Conservation (phyloP, 1,284 basidiomycete genomes). For the Fomitopsis pinicola region DNA sequence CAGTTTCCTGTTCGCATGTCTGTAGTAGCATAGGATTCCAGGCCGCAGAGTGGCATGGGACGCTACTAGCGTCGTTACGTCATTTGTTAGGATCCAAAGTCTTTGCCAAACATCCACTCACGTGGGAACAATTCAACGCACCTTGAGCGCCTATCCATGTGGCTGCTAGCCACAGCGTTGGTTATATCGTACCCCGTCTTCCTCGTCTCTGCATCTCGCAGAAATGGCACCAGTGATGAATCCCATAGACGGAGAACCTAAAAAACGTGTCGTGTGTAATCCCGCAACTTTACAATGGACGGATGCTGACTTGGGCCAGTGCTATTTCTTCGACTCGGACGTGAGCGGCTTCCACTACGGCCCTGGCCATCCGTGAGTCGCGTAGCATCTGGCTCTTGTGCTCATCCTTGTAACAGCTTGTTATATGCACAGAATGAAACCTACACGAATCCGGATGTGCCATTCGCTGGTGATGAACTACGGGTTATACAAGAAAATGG, state of each 20-base stretch:
- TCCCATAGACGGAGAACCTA: background rate
- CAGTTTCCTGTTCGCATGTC: background rate
- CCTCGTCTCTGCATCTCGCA: background rate
- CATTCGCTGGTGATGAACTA: constrained; percentile 99
- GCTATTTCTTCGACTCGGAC: constrained; percentile 98
- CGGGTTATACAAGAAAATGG: constrained; percentile 95
- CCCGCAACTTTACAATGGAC: background rate
- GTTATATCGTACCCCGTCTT: background rate
- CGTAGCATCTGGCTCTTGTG: background rate
- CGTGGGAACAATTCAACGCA: constrained; percentile 2
- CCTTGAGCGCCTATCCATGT: background rate
- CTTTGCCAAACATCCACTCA: constrained; percentile 16
- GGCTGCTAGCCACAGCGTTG: background rate
- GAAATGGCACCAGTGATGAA: background rate
- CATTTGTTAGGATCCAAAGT: constrained; percentile 19
- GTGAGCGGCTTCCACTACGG: constrained; percentile 99
- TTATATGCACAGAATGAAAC: constrained; percentile 74
- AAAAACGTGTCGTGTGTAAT: background rate
- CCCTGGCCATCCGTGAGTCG: constrained; percentile 78
- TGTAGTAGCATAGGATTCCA: background rate
- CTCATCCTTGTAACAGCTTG: background rate
- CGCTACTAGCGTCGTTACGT: background rate
- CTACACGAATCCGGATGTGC: constrained; percentile 97
- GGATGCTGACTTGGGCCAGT: constrained; percentile 45
- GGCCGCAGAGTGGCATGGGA: background rate